Conservation (phyloP, 352 stramenopile genomes). For the Blastocystis sp. region DNA sequence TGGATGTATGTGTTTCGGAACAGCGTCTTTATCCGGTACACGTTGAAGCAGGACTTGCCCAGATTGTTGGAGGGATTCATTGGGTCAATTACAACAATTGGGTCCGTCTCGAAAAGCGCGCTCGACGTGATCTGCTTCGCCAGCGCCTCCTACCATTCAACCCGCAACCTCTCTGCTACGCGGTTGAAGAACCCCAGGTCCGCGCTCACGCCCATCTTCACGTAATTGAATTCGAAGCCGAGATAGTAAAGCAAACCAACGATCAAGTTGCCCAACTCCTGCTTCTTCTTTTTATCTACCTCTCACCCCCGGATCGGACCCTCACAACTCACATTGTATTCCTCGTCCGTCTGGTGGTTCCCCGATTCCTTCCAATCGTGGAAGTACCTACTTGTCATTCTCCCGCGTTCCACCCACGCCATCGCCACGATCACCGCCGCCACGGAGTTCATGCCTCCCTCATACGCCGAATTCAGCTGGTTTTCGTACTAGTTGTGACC, state of each 20-base stretch:
- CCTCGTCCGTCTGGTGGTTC: not conserved
- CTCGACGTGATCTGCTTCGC: slow-evolving; percentile 11
- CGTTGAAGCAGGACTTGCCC: slow-evolving; percentile 60
- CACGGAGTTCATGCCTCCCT: slow-evolving; percentile 65
- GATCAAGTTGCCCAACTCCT: slow-evolving; percentile 47
- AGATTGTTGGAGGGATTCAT: slow-evolving; percentile 59
- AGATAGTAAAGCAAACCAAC: slow-evolving; percentile 40
- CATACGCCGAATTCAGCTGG: slow-evolving; percentile 56
- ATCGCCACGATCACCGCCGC: slow-evolving; percentile 64
- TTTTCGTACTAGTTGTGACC: slow-evolving; percentile 35
- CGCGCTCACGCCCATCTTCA: slow-evolving; percentile 42
- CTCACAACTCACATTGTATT: slow-evolving; percentile 29
- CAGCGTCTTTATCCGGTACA: slow-evolving; percentile 53
- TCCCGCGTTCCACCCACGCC: not conserved
- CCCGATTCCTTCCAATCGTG: slow-evolving; percentile 17
- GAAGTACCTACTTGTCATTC: not conserved
- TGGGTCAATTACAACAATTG: slow-evolving; percentile 54
- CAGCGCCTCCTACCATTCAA: slow-evolving; percentile 4
- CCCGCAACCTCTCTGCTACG: not conserved
- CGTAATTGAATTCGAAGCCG: slow-evolving; percentile 65
- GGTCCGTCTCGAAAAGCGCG: slow-evolving; percentile 29
- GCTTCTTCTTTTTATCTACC: slow-evolving; percentile 38
- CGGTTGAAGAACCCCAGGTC: slow-evolving; percentile 55
- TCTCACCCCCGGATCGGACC: not conserved
- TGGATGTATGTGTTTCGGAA: slow-evolving; percentile 35